Evolutionary conservation across 352 stramenopile species (phyloP), one percentile per base, ranked within the genome.

Genomic region (Phytophthora kernoviae): DNA sequence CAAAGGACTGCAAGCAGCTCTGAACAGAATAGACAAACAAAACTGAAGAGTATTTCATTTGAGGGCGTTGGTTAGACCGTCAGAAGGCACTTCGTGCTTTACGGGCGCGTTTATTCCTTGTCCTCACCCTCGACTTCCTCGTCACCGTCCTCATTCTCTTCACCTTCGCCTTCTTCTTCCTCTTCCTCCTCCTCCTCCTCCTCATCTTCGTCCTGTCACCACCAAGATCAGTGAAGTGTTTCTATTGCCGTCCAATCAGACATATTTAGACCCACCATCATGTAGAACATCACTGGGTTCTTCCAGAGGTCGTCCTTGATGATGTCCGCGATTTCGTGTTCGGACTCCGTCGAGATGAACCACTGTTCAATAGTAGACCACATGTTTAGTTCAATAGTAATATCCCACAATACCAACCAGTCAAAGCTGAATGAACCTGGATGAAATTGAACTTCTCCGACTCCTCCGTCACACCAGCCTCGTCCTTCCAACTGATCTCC

Each of bases 301-400:
- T 90, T 91, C 81, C 77, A 93, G 5, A 90, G 34, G 30, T 93
- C 84, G 53, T 93, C 81, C 75, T 91, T 90, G 49, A 93, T 90
- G 44, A 86, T 75, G 66, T 93, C 80, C 8, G 81, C 78, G 10
- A 88, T 46, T 42, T 88, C 79, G 50, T 88, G 69, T 20, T 84
- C 73, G 5, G 64, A 76, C 1, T 89, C 78, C 12, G 71, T 79
- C 34, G 73, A 67, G n/a, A 61, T 50, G 46, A 91, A 76, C 79
- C 78, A 88, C 76, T 91, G 36, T 18, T 17, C 15, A 68, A 36
- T 36, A 57, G 10, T 45, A 24, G 18, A 7, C 46, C 12, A 20
- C 27, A 52, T 11, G 42, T 54, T 30, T 15, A 47, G 55, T 53
- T 59, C 42, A 48, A 3, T 50, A 32, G 3, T 1, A 32, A 7